phyloP scores from a whole-genome alignment of 495 filamentous ascomycete species.

The Xylaria sp. region DNA sequence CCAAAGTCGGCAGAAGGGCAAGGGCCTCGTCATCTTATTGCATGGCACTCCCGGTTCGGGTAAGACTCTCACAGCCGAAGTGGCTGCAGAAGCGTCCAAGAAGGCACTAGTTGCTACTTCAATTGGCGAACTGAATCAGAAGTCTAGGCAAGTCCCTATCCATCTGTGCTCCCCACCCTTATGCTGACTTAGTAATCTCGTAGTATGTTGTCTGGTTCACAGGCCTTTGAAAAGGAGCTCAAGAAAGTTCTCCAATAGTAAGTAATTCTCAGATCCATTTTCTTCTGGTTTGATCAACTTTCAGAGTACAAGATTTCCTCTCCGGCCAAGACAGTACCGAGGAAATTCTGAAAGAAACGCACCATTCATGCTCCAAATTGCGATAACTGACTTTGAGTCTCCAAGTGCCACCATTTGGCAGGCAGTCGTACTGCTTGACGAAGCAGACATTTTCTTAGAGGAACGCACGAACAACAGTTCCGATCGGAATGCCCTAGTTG shows the following conservation, averaged over 20 bases:
- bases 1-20: slow-evolving; percentile 73
- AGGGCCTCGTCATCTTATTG: slow-evolving; percentile 57
- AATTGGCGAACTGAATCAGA: slow-evolving; percentile 37
- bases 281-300: too few relatives aligned
- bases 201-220: slow-evolving; percentile 32
- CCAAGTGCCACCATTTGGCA: slow-evolving; percentile 51
- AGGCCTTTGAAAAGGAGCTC: slow-evolving; percentile 70
- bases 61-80: slow-evolving; percentile 64
- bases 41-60: slow-evolving; percentile 60
- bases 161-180: not conserved
- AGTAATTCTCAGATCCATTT: too few relatives aligned
- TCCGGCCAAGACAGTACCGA: too few relatives aligned
- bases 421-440: slow-evolving; percentile 57
- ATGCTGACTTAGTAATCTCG: slow-evolving; percentile 39
- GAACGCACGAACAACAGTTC: slow-evolving; percentile 46
- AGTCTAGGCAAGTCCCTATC: slow-evolving; percentile 24
- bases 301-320: too few relatives aligned
- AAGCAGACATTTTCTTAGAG: slow-evolving; percentile 57
- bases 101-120: slow-evolving; percentile 40
- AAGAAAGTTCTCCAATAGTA: slow-evolving; percentile 78
- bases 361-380: too few relatives aligned
- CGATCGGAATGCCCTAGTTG: slow-evolving; percentile 54
- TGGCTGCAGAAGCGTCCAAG: slow-evolving; percentile 35
- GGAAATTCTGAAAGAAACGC: too few relatives aligned
- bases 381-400: too few relatives aligned